These are phyloP conservation scores for Astragalus glycyphyllos DNA, from an alignment of 306 rosid species.

Conservation along the genomic window DNA sequence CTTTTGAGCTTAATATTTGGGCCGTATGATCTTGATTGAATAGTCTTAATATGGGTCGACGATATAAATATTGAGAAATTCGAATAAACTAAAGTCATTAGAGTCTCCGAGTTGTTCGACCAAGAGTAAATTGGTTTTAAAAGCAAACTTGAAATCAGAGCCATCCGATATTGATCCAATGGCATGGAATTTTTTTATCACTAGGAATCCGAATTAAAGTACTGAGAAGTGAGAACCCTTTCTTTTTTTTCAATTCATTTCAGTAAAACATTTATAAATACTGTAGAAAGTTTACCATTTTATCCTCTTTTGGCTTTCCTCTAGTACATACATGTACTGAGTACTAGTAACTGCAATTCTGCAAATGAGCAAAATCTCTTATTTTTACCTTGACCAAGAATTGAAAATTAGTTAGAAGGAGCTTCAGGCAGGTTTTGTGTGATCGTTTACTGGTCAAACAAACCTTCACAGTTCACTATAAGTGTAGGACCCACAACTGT, in stretches of 20 bases:
- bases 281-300: constrained; percentile 34
- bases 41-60: no score
- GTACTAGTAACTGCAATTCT: constrained; percentile 24
- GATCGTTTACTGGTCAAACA: neutral
- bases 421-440: constrained; percentile 27
- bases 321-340: neutral
- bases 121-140: no score
- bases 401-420: constrained; percentile 23
- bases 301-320: constrained; percentile 27
- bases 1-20: no score
- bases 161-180: no score
- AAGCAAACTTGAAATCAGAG: no score
- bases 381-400: constrained; percentile 37
- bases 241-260: constrained; percentile 2
- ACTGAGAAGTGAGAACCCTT: neutral
- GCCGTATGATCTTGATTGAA: no score
- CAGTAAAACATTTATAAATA: constrained; percentile 26
- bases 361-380: constrained; percentile 40
- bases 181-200: no score
- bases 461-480: no score
- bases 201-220: neutral
- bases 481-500: no score
- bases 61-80: no score
- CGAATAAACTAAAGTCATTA: no score
- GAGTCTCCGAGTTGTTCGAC: no score